Evolutionary conservation across 2,329 filamentous ascomycete genomes (phyloP).

Genomic region (Beauveria brongniartii): DNA sequence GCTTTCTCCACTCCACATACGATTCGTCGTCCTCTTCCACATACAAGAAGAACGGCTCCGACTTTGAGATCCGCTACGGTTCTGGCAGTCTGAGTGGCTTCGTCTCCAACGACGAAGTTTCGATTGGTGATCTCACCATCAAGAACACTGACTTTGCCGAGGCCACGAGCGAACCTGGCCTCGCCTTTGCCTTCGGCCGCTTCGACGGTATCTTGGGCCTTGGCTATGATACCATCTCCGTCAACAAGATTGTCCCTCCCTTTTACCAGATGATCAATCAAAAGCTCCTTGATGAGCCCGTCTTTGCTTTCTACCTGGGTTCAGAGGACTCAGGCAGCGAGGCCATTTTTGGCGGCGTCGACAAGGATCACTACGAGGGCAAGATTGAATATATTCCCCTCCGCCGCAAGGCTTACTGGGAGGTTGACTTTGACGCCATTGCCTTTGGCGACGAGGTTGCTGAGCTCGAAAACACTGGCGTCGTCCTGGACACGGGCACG

Average conservation of each 20-base stretch:
- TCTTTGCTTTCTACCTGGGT: slow-evolving; percentile 95
- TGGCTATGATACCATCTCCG: slow-evolving; percentile 92
- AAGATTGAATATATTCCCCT: slow-evolving; percentile 90
- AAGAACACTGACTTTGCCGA: slow-evolving; percentile 93
- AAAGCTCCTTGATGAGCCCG: slow-evolving; percentile 78
- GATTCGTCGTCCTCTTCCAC: slow-evolving; percentile 82
- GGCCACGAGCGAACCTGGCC: slow-evolving; percentile 87
- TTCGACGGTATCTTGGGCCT: slow-evolving; percentile 97
- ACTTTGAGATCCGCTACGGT: slow-evolving; percentile 91
- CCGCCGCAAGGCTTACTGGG: slow-evolving; percentile 99
- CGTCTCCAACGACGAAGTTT: slow-evolving; percentile 78
- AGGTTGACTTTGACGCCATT: slow-evolving; percentile 92
- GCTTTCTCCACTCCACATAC: slow-evolving; percentile 96
- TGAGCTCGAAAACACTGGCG: slow-evolving; percentile 88
- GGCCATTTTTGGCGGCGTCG: slow-evolving; percentile 81
- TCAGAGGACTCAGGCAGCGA: slow-evolving; percentile 68
- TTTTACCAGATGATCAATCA: slow-evolving; percentile 96
- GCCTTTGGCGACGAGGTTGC: slow-evolving; percentile 78
- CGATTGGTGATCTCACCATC: slow-evolving; percentile 82
- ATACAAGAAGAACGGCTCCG: slow-evolving; percentile 87
- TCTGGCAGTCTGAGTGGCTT: slow-evolving; percentile 91
- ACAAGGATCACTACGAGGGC: slow-evolving; percentile 72
- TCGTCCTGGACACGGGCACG: slow-evolving; percentile 96
- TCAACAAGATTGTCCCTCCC: slow-evolving; percentile 87
- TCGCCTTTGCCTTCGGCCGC: slow-evolving; percentile 94